These are phyloP conservation scores for Durusdinium trenchii DNA, from an alignment of 73 alveolate species.

Conservation along the genomic window DNA sequence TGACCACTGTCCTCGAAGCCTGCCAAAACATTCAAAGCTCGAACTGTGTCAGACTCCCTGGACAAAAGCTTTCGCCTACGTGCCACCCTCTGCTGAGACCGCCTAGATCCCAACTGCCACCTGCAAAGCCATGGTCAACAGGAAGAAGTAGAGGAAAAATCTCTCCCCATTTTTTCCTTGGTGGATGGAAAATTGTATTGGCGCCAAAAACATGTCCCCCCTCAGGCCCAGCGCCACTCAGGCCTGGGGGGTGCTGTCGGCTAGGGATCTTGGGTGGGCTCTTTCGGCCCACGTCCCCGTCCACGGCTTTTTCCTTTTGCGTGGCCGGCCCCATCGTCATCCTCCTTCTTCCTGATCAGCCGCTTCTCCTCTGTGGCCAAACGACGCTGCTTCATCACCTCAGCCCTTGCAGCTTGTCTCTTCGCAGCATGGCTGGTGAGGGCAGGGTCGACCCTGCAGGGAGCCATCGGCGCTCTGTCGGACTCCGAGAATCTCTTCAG, in stretches of 20 bases:
- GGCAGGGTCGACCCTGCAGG: conserved; percentile 37
- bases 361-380: too few relatives aligned
- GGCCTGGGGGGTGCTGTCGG: too few relatives aligned
- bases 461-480: background rate
- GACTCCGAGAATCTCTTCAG: background rate
- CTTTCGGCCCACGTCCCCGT: too few relatives aligned
- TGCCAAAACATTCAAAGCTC: background rate
- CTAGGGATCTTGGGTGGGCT: too few relatives aligned
- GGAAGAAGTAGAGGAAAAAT: conserved; percentile 6
- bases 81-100: background rate
- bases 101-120: background rate
- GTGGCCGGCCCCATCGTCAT: too few relatives aligned
- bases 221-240: too few relatives aligned
- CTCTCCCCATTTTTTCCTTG: conserved; percentile 1
- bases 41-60: background rate
- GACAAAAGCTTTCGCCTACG: background rate
- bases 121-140: background rate
- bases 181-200: background rate
- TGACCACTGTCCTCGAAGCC: background rate
- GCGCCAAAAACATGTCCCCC: too few relatives aligned
- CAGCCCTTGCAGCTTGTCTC: background rate
- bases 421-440: background rate
- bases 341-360: too few relatives aligned
- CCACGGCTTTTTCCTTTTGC: too few relatives aligned
- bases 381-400: conserved; percentile 27